Evolutionary conservation across 768 basidiomycete species (phyloP).

Genomic region (Cystoderma amianthinum): DNA sequence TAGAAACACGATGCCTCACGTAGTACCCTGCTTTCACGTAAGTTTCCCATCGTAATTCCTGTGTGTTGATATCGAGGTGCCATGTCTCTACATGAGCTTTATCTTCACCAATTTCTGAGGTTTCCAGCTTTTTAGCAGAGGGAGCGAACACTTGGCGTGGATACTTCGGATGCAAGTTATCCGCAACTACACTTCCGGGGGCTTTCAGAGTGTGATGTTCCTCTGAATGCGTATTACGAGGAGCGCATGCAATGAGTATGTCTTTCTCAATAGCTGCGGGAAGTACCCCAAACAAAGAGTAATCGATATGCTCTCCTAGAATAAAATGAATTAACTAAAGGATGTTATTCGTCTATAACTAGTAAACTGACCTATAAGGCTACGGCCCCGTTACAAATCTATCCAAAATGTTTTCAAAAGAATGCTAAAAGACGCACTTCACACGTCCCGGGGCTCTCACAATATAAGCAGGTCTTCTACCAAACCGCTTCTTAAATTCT

Average conservation of each 20-base stretch:
- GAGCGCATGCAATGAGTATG: constrained; percentile 71
- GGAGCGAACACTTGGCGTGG: constrained; percentile 53
- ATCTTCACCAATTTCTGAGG: constrained; percentile 21
- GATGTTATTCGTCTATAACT: constrained; percentile 2
- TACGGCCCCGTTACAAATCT: no score
- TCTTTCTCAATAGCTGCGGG: constrained; percentile 84
- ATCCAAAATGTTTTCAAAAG: no score
- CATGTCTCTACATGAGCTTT: constrained; percentile 45
- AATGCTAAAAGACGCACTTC: constrained; percentile 48
- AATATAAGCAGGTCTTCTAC: constrained; percentile 61
- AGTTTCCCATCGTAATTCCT: constrained; percentile 74
- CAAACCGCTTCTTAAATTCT: constrained; percentile 60
- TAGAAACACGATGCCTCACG: constrained; percentile 30
- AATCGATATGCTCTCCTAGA: constrained; percentile 79
- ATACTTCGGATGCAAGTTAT: constrained; percentile 60
- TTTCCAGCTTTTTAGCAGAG: constrained; percentile 18
- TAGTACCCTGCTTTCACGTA: constrained; percentile 86
- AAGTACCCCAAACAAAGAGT: constrained; percentile 76
- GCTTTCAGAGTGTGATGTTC: constrained; percentile 18
- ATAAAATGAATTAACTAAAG: constrained; percentile 8
- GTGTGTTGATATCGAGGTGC: constrained; percentile 70
- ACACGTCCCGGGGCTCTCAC: constrained; percentile 76
- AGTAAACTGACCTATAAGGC: constrained; percentile 33
- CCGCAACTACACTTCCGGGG: constrained; percentile 52
- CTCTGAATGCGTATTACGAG: constrained; percentile 19